Conservation (phyloP, 2,329 filamentous ascomycete species). For the Microascus cirrosus region DNA sequence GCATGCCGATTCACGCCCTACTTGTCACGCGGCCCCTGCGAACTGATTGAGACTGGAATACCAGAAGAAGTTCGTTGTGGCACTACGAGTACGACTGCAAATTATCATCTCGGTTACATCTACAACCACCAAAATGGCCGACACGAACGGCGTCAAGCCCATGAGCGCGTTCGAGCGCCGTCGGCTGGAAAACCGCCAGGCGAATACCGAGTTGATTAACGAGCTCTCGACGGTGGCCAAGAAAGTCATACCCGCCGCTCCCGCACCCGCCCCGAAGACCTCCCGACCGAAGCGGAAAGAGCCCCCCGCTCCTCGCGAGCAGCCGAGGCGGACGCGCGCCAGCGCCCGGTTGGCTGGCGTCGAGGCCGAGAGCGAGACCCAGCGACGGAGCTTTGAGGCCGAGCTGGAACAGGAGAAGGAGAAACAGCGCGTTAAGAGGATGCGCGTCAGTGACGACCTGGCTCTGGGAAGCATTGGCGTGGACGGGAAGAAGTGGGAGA, state of each 20-base stretch:
- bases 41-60: no score
- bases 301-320: constrained; percentile 17
- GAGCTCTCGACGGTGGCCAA: constrained; percentile 65
- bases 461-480: constrained; percentile 69
- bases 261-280: constrained; percentile 22
- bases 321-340: constrained; percentile 35
- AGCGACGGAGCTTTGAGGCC: constrained; percentile 39
- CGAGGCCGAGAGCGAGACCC: constrained; percentile 31
- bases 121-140: constrained; percentile 10
- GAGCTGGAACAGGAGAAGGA: constrained; percentile 30
- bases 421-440: constrained; percentile 44
- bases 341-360: constrained; percentile 48
- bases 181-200: constrained; percentile 74
- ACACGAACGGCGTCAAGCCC: constrained; percentile 26
- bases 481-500: constrained; percentile 66
- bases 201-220: constrained; percentile 70
- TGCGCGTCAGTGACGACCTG: constrained; percentile 44
- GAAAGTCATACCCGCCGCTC: constrained; percentile 51
- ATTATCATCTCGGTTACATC: background rate
- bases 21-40: background rate
- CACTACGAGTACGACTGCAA: no score
- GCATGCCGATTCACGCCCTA: background rate
- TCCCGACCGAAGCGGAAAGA: constrained; percentile 14
- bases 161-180: constrained; percentile 82
- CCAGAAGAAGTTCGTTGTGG: no score